phyloP scores from a whole-genome alignment of 179 eudicot genomes.

The Actinidia polygama region DNA sequence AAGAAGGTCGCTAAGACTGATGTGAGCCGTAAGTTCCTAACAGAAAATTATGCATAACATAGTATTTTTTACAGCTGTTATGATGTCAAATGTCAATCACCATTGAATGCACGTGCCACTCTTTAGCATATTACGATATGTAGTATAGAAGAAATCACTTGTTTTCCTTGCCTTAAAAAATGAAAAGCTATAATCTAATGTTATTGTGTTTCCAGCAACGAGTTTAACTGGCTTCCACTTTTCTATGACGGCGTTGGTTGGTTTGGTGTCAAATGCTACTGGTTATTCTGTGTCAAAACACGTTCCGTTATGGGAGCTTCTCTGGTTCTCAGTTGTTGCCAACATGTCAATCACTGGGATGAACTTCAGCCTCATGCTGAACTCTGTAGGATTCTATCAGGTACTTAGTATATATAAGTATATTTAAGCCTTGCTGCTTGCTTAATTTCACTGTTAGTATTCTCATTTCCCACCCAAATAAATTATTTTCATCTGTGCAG shows the following conservation, averaged over 20 bases:
- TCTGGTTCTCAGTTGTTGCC: conserved; percentile 82
- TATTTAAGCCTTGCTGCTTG: neutral
- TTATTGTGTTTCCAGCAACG: conserved; percentile 37
- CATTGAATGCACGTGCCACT: neutral
- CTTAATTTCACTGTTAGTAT: neutral
- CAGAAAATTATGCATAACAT: neutral
- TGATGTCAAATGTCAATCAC: neutral
- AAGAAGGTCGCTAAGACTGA: neutral
- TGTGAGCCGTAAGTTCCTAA: neutral
- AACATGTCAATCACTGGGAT: conserved; percentile 67
- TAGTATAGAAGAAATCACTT: neutral
- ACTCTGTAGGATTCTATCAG: conserved; percentile 69
- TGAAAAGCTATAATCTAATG: neutral
- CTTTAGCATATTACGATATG: neutral
- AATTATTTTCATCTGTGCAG: conserved; percentile 30
- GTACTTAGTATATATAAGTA: conserved; percentile 23
- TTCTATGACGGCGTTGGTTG: conserved; percentile 72
- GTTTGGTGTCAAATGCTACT: conserved; percentile 68
- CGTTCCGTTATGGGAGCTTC: conserved; percentile 76
- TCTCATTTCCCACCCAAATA: conserved; percentile 6
- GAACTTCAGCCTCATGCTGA: conserved; percentile 69
- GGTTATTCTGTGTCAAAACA: conserved; percentile 72
- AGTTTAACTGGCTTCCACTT: conserved; percentile 72
- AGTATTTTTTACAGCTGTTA: neutral
- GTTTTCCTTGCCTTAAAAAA: neutral